Base-by-base conservation (phyloP, 2,329 filamentous ascomycete genomes). In the Sphaerulina vaccinii region DNA sequence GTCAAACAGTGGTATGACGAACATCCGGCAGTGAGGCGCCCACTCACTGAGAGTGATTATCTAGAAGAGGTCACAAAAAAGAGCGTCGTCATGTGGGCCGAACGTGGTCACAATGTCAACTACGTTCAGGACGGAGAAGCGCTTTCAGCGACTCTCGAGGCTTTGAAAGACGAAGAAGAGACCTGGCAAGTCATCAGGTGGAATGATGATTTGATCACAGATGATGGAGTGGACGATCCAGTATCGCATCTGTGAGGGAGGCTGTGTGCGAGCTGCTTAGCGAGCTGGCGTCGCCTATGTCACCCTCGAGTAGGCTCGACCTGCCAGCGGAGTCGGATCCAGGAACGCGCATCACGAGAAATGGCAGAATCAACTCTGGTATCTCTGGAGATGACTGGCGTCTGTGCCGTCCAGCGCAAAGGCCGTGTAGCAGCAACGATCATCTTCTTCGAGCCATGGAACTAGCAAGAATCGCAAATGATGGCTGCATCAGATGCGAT, bases 211-310 rank as follows among this genome's bases (percentile, higher is more conserved):
- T 47, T 41, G 18, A 35, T 47, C n/a, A 21, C 41, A 11, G 42
- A 36, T 24, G 42, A 48, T 42, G 49, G 42, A 9, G n/a, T 49
- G 2, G 44, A 53, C 16, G 27, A 44, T 35, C 27, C 41, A 32
- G 24, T 11, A 3, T n/a, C 23, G 1, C 41, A 44, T 33, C 41
- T 44, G 6, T 43, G 40, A 43, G 24, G 3, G 10, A 2, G 16
- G 15, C 23, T 29, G 23, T 27, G 15, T 18, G 13, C 27, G 27
- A 29, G n/a, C 27, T 7, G 27, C 27, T 7, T 29, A 29, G 13
- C n/a, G n/a, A n/a, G n/a, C n/a, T n/a, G n/a, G n/a, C n/a, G n/a
- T n/a, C n/a, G n/a, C n/a, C n/a, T n/a, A n/a, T n/a, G n/a, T n/a
- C n/a, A n/a, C n/a, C n/a, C n/a, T n/a, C n/a, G n/a, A n/a, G n/a